Percentiles rank a stretch among this genome's conserved stretches.
These are phyloP conservation scores for Crithidia acanthocephali DNA, from an alignment of 208 protist genomes.

Conservation along the genomic window DNA sequence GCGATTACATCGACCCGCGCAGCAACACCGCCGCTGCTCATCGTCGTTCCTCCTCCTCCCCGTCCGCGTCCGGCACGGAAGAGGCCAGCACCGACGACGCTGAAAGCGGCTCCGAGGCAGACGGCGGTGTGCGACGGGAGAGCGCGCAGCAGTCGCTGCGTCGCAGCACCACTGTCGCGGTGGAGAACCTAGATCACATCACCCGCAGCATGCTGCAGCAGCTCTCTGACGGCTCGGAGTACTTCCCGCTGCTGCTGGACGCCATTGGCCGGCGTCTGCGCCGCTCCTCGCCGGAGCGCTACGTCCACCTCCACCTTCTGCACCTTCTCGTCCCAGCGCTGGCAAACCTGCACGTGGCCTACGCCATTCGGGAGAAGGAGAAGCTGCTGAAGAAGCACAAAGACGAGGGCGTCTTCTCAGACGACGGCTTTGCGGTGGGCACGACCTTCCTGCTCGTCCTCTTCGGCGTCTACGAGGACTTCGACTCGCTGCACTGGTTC, in stretches of 20 bases:
- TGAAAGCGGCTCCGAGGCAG: background rate
- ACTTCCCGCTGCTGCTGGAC: slow-evolving; percentile 95
- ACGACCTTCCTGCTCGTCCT: slow-evolving; percentile 95
- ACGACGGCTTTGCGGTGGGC: slow-evolving; percentile 98
- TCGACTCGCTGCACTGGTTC: slow-evolving; percentile 98
- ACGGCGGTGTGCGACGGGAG: slow-evolving; percentile 1
- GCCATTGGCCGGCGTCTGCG: slow-evolving; percentile 82
- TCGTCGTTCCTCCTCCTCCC: background rate
- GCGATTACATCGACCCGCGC: background rate
- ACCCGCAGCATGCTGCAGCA: slow-evolving; percentile 84
- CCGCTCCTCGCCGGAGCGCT: slow-evolving; percentile 33
- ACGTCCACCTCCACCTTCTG: slow-evolving; percentile 92
- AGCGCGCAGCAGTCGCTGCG: slow-evolving; percentile 21
- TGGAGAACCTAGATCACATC: slow-evolving; percentile 78
- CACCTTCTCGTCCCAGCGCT: slow-evolving; percentile 96
- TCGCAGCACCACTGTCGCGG: slow-evolving; percentile 50
- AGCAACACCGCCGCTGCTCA: background rate
- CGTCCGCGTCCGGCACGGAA: background rate
- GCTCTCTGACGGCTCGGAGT: slow-evolving; percentile 95
- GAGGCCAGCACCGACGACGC: background rate
- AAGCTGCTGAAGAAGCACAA: slow-evolving; percentile 92
- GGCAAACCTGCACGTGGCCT: slow-evolving; percentile 93
- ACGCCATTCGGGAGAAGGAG: slow-evolving; percentile 95
- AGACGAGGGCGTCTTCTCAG: slow-evolving; percentile 89
- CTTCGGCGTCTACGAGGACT: slow-evolving; percentile 91